Percentiles rank a stretch among this genome's conserved stretches.
Conservation (phyloP, 192 early-diverging fungal species). For the Ambispora gerdemannii region DNA sequence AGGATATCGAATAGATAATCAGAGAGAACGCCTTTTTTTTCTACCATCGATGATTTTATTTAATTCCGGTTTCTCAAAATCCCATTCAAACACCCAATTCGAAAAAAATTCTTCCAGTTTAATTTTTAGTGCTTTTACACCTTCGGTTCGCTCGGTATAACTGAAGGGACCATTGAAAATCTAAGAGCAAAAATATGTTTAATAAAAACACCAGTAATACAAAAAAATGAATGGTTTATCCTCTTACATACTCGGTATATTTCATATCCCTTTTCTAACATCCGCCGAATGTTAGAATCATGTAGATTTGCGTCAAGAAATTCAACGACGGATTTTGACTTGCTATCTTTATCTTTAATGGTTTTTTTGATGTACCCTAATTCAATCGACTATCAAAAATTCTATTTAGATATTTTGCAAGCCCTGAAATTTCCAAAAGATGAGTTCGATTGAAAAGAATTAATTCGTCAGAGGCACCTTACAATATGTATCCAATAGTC, state of each 20-base stretch:
- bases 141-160: constrained; percentile 19
- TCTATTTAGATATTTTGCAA: not conserved
- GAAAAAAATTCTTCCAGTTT: constrained; percentile 59
- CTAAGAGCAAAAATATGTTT: too few relatives aligned
- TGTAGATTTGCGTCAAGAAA: constrained; percentile 54
- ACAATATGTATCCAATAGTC: constrained; percentile 62
- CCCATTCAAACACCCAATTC: constrained; percentile 58
- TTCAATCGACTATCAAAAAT: constrained; percentile 45
- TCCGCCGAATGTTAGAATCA: constrained; percentile 43
- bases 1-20: not conserved
- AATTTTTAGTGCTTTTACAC: constrained; percentile 7
- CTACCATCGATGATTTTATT: constrained; percentile 26
- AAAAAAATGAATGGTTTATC: too few relatives aligned
- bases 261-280: constrained; percentile 51
- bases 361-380: constrained; percentile 39
- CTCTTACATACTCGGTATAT: constrained; percentile 49
- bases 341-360: constrained; percentile 48
- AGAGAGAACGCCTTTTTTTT: too few relatives aligned
- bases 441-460: not conserved
- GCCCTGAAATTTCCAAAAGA: not conserved
- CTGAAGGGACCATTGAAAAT: constrained; percentile 43
- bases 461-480: constrained; percentile 27
- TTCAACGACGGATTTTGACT: constrained; percentile 48
- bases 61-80: constrained; percentile 45
- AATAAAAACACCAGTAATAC: too few relatives aligned